Conservation (phyloP, 306 rosid genomes). For the Cucumis sativus region Cucumber_9930_V3 NC_026659.2:21783501-21784000, state of each 20-base stretch:
- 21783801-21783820: neutral
- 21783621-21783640: slow-evolving; percentile 5
- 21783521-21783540: slow-evolving; percentile 72
- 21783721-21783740: no score
- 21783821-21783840: no score
- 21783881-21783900: neutral
- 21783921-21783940: neutral
- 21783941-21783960: neutral
- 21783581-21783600: neutral
- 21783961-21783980: neutral
- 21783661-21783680: neutral
- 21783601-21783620: neutral
- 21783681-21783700: neutral
- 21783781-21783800: neutral
- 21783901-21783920: neutral
- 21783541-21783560: slow-evolving; percentile 80
- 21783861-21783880: neutral
- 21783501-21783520: slow-evolving; percentile 80
- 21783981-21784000: neutral
- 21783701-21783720: no score
- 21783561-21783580: slow-evolving; percentile 69
- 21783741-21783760: no score
- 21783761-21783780: no score
- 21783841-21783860: neutral
- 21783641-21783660: neutral